Conservation (phyloP, 208 protist genomes). For the Phytomonas sp. region DNA sequence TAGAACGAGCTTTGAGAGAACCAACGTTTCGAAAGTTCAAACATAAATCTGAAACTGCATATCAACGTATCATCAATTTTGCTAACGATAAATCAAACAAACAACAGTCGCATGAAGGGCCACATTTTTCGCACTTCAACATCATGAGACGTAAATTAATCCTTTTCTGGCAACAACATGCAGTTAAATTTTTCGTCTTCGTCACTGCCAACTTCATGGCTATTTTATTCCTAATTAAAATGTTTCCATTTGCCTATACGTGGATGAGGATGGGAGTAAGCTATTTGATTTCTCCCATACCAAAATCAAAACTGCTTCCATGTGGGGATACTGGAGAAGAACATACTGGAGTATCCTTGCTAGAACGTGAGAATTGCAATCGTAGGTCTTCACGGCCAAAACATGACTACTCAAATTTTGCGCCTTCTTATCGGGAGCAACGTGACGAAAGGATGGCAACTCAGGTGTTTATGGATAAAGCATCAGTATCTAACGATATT, state of each 20-base stretch:
- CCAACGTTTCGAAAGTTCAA: conserved; percentile 19
- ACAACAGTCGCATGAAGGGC: background rate
- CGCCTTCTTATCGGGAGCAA: background rate
- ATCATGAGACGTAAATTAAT: conserved; percentile 13
- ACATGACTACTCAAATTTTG: background rate
- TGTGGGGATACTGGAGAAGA: background rate
- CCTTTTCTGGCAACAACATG: conserved; percentile 20
- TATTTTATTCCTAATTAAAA: conserved; percentile 51
- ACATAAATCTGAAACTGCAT: conserved; percentile 9
- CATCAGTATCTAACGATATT: background rate
- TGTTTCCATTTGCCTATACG: conserved; percentile 30
- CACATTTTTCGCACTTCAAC: conserved; percentile 11
- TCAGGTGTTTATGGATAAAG: background rate
- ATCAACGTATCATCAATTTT: conserved; percentile 13
- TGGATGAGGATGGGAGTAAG: conserved; percentile 15
- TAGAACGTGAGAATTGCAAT: background rate
- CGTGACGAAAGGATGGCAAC: background rate
- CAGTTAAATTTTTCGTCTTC: conserved; percentile 29
- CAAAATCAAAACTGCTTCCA: background rate
- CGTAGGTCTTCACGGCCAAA: background rate
- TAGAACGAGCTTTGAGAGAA: conserved; percentile 16
- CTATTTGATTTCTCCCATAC: conserved; percentile 10
- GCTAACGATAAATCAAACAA: background rate
- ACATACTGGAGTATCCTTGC: background rate
- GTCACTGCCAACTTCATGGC: conserved; percentile 58